A percentile compares a stretch with the other conserved stretches of the same genome.
These are phyloP conservation scores for Sclerotinia nivalis DNA, from an alignment of 2,329 filamentous ascomycete genomes.

Conservation along the genomic window DNA sequence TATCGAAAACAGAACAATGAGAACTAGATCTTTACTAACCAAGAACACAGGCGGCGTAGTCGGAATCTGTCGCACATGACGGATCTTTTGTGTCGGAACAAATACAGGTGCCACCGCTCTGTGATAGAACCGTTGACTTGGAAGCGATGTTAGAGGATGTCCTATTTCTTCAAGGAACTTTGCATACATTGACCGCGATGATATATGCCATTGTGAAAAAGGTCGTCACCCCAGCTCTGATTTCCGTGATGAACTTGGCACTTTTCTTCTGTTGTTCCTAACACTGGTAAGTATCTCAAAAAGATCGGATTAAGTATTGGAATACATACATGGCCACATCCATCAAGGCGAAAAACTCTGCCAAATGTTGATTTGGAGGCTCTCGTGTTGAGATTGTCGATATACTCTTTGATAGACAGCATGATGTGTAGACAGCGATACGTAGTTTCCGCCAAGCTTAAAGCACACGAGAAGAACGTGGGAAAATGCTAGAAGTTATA, in stretches of 20 bases:
- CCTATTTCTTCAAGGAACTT: no score
- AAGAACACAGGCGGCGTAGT: slow-evolving; percentile 48
- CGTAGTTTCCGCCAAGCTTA: neutral
- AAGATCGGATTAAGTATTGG: neutral
- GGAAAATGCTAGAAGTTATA: slow-evolving; percentile 28
- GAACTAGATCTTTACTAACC: slow-evolving; percentile 28
- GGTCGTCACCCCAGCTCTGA: slow-evolving; percentile 78
- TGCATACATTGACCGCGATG: slow-evolving; percentile 66
- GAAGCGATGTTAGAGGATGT: slow-evolving; percentile 37
- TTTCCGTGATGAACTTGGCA: slow-evolving; percentile 72
- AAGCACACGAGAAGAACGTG: slow-evolving; percentile 32
- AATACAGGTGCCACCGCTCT: slow-evolving; percentile 75
- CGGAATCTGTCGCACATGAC: slow-evolving; percentile 38
- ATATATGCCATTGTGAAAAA: slow-evolving; percentile 85
- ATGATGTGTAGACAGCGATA: slow-evolving; percentile 1
- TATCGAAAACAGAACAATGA: neutral
- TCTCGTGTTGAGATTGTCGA: slow-evolving; percentile 41
- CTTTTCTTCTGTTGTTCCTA: slow-evolving; percentile 68
- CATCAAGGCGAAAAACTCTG: slow-evolving; percentile 64
- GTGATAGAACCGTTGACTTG: slow-evolving; percentile 70
- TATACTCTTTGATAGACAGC: slow-evolving; percentile 19
- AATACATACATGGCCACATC: slow-evolving; percentile 64
- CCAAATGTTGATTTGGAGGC: slow-evolving; percentile 53
- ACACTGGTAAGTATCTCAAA: neutral
- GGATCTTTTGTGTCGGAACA: slow-evolving; percentile 47